Evolutionary conservation across 495 filamentous ascomycete species (phyloP), one percentile per base, ranked within the genome.

Genomic region (Aspergillus nidulans): DNA sequence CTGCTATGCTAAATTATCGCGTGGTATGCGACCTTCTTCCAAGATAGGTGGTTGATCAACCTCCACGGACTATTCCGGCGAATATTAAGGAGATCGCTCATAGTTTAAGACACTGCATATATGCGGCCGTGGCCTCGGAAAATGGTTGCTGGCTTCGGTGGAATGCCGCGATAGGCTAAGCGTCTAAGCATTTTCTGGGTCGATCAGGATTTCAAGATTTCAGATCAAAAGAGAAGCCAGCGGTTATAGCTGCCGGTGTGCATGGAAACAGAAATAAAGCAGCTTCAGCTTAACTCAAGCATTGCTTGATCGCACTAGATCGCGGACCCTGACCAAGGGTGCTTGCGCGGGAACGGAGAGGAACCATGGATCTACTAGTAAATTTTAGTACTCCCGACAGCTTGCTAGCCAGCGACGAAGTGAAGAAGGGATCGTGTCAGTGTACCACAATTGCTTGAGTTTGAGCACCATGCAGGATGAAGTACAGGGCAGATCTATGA

Each of bases 341-440:
- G 32, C 43, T 19, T 23, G 49, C 38, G 49, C 56, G 60, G 60
- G 60, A 63, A 52, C 43, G 43, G 55, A 55, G 44, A 6, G 21
- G 56, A 63, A 63, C 60, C 60, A 63, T 63, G 60, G 60, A 46
- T 62, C 44, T n/a, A 4, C n/a, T 34, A 34, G 30, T 34, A 34
- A 12, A 6, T 6, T 10, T n/a, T 25, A 40, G 40, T 43, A 21
- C n/a, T n/a, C n/a, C n/a, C n/a, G n/a, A n/a, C n/a, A n/a, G 21
- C 21, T 25, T 26, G 44, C 24, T 21, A 43, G 40, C 34, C n/a
- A n/a, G n/a, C n/a, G n/a, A n/a, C n/a, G n/a, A n/a, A n/a, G n/a
- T n/a, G n/a, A n/a, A n/a, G n/a, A n/a, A n/a, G n/a, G n/a, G n/a
- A n/a, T n/a, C n/a, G n/a, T n/a, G n/a, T n/a, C n/a, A n/a, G n/a